These are phyloP conservation scores for Stenocarpella maydis DNA, from an alignment of 2,329 filamentous ascomycete species.

Conservation along the genomic window DNA sequence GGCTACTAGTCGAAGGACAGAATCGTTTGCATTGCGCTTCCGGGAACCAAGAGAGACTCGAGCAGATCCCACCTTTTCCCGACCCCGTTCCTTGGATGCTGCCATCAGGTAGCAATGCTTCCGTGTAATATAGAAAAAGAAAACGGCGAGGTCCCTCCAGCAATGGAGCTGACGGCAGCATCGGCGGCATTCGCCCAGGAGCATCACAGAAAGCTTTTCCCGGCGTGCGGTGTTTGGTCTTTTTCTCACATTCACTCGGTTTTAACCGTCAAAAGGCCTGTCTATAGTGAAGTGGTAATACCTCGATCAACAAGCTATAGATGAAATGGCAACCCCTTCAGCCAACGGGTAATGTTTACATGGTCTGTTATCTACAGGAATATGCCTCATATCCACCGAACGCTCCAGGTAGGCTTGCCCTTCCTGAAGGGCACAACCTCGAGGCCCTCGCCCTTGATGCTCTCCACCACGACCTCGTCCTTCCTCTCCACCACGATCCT, in stretches of 20 bases:
- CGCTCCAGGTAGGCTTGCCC: conserved; percentile 67
- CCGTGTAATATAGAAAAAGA: conserved; percentile 17
- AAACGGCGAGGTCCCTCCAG: conserved; percentile 6
- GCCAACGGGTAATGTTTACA: background rate
- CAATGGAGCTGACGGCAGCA: conserved; percentile 9
- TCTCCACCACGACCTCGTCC: conserved; percentile 61
- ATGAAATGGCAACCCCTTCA: background rate
- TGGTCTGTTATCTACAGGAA: background rate
- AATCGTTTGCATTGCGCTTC: conserved; percentile 4
- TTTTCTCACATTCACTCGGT: background rate
- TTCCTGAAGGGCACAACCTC: conserved; percentile 73
- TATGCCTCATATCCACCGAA: conserved; percentile 39
- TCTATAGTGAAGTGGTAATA: conserved; percentile 29
- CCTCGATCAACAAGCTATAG: conserved; percentile 25
- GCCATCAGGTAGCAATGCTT: background rate
- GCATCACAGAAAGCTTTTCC: conserved; percentile 1
- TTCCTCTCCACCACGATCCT: conserved; percentile 66
- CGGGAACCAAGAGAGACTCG: background rate
- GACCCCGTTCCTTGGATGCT: background rate
- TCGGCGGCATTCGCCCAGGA: conserved; percentile 1
- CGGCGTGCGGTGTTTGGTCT: background rate
- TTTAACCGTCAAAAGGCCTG: background rate
- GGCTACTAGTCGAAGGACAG: too few species aligned
- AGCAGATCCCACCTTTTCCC: background rate
- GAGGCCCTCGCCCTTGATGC: conserved; percentile 62